Evolutionary conservation across 805 yeast species (phyloP).

Genomic region (Candida ovalis): DNA sequence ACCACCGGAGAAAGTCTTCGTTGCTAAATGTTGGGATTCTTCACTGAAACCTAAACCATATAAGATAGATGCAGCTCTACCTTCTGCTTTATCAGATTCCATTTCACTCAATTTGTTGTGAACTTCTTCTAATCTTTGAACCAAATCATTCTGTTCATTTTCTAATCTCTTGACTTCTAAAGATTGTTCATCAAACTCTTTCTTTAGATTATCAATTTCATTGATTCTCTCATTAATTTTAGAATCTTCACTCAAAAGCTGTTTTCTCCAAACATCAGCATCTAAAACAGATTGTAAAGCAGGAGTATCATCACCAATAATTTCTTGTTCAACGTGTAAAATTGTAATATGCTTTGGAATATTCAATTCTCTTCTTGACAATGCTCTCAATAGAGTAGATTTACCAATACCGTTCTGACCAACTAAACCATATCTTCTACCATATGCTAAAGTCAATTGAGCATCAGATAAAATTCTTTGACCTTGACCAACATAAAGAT

Average conservation of each 20-base stretch:
- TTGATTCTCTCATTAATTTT: constrained; percentile 69
- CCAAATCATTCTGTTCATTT: constrained; percentile 85
- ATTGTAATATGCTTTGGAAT: constrained; percentile 95
- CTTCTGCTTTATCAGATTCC: constrained; percentile 97
- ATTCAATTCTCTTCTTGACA: constrained; percentile 88
- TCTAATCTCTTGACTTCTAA: constrained; percentile 76
- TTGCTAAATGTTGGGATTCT: constrained; percentile 77
- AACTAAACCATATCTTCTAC: constrained; percentile 94
- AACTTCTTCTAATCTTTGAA: constrained; percentile 70
- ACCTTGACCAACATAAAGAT: constrained; percentile 93
- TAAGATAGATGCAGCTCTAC: constrained; percentile 91
- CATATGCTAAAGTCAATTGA: constrained; percentile 79
- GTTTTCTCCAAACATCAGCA: constrained; percentile 99
- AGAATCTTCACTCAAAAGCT: constrained; percentile 69
- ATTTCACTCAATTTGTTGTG: constrained; percentile 82
- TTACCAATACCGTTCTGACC: constrained; percentile 99
- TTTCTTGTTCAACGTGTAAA: constrained; percentile 96
- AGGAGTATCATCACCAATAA: constrained; percentile 84
- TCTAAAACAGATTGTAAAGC: constrained; percentile 96
- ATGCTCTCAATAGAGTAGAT: constrained; percentile 85
- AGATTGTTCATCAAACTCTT: constrained; percentile 72
- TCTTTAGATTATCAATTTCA: constrained; percentile 67
- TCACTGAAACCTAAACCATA: constrained; percentile 91
- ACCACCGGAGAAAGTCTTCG: constrained; percentile 97
- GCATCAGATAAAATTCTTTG: constrained; percentile 89